Evolutionary conservation across 805 yeast species (phyloP).

Genomic region (Brettanomyces custersianus): DNA sequence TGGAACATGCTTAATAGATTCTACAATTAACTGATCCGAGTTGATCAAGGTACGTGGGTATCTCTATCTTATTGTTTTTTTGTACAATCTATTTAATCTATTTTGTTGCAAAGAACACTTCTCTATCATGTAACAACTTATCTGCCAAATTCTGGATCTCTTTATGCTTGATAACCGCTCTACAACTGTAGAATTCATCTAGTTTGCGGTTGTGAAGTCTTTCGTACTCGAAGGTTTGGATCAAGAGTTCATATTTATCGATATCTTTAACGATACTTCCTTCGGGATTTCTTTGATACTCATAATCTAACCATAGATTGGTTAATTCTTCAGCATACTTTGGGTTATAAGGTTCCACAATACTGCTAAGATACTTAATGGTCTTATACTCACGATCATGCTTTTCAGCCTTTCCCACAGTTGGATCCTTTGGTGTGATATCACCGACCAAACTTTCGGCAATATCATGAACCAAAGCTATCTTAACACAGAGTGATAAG

Average conservation of each 20-base stretch:
- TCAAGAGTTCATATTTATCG: conserved; percentile 81
- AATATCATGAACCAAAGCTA: conserved; percentile 86
- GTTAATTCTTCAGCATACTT: conserved; percentile 54
- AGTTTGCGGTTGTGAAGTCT: conserved; percentile 52
- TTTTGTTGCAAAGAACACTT: conserved; percentile 21
- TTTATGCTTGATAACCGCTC: conserved; percentile 52
- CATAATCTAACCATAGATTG: conserved; percentile 83
- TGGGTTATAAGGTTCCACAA: conserved; percentile 58
- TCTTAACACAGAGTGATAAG: conserved; percentile 65
- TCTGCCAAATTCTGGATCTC: conserved; percentile 67
- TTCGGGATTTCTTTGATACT: conserved; percentile 69
- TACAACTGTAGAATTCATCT: conserved; percentile 60
- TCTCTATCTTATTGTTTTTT: no score
- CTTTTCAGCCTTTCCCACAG: conserved; percentile 67
- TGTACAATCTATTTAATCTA: no score
- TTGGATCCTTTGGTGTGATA: conserved; percentile 70
- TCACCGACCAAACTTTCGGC: conserved; percentile 95
- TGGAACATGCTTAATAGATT: conserved; percentile 27
- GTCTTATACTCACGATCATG: conserved; percentile 73
- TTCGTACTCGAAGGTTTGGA: conserved; percentile 81
- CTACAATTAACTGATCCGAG: conserved; percentile 7
- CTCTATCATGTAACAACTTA: conserved; percentile 41
- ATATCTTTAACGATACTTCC: conserved; percentile 90
- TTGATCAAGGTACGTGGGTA: no score
- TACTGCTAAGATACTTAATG: conserved; percentile 51